Evolutionary conservation across 208 protist genomes (phyloP).

Genomic region (Novymonas esmeraldas): DNA sequence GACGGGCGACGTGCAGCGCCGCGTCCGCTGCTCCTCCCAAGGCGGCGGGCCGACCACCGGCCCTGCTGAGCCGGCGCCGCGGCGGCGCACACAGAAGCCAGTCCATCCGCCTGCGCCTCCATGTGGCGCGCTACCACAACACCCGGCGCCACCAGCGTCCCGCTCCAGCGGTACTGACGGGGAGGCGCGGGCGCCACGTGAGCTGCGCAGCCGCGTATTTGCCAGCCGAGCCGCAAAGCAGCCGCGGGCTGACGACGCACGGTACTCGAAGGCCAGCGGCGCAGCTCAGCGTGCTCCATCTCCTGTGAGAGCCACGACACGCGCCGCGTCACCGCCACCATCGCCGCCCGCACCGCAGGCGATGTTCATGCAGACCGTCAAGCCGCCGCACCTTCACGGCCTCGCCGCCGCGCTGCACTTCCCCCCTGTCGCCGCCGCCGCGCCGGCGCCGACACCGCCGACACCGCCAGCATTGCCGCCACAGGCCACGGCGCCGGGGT

Average conservation of each 20-base stretch:
- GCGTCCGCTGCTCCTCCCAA: background rate
- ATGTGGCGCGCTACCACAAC: background rate
- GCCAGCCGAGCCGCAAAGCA: slow-evolving; percentile 12
- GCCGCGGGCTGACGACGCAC: background rate
- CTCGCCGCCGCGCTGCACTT: background rate
- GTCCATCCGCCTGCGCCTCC: too few relatives aligned
- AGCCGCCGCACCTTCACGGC: slow-evolving; percentile 25
- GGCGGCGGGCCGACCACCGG: too few relatives aligned
- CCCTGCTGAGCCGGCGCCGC: too few relatives aligned
- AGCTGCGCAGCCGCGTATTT: slow-evolving; percentile 18
- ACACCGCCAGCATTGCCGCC: background rate
- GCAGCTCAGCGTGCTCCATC: background rate
- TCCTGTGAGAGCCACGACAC: background rate
- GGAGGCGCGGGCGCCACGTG: slow-evolving; percentile 3
- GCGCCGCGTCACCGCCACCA: too few relatives aligned
- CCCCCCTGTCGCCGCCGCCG: background rate
- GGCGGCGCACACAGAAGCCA: too few relatives aligned
- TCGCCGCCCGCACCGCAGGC: background rate
- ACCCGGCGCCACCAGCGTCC: background rate
- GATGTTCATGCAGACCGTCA: slow-evolving; percentile 27
- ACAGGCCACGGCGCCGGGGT: background rate
- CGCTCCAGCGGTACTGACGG: background rate
- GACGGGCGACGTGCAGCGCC: background rate
- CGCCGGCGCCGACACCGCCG: background rate
- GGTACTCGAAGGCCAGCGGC: background rate